Conservation (phyloP, 208 protist species). For the Porcisia hertigi region DNA sequence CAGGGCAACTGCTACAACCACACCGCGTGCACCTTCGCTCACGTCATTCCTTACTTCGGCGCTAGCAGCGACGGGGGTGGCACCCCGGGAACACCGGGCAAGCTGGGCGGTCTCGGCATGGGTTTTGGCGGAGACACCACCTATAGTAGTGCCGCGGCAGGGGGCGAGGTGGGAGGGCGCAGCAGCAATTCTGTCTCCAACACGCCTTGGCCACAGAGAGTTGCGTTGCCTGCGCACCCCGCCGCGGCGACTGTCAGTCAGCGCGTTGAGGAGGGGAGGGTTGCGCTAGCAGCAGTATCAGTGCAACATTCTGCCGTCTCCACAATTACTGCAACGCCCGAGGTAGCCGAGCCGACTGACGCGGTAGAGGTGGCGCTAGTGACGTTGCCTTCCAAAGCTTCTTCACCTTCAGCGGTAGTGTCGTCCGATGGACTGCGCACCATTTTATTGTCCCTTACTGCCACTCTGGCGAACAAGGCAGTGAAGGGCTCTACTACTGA, state of each 20-base stretch:
- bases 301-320: neutral
- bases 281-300: neutral
- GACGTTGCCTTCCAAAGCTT: neutral
- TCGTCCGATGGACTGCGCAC: conserved; percentile 17
- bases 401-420: conserved; percentile 8
- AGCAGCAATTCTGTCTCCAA: neutral
- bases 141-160: conserved; percentile 11
- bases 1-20: conserved; percentile 72
- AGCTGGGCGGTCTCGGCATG: neutral
- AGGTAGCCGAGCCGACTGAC: neutral
- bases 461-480: neutral
- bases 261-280: conserved; percentile 1
- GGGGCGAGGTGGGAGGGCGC: neutral
- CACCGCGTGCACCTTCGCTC: conserved; percentile 75
- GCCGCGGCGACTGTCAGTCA: neutral
- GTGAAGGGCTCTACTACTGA: neutral
- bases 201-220: conserved; percentile 19
- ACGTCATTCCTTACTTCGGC: conserved; percentile 61
- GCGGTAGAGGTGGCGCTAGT: neutral
- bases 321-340: neutral
- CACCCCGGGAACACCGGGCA: conserved; percentile 7
- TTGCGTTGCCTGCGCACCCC: conserved; percentile 9
- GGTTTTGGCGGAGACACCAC: neutral
- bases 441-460: conserved; percentile 17
- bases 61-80: conserved; percentile 17